Evolutionary conservation across 78 protist species (phyloP).

Genomic region (Guillardia theta): DNA sequence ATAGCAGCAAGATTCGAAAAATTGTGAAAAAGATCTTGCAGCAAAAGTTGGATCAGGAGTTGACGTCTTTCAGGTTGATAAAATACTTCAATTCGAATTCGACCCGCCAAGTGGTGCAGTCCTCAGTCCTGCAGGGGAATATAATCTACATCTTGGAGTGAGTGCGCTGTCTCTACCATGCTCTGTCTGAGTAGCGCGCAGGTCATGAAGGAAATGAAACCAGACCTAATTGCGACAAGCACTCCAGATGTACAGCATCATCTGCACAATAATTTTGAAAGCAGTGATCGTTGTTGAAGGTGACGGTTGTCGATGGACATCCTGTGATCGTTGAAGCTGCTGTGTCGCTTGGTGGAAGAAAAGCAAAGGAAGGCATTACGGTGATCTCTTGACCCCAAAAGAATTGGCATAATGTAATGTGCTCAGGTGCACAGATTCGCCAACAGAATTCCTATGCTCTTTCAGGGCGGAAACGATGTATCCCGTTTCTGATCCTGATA

Average conservation of each 20-base stretch:
- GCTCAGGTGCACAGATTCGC: neutral
- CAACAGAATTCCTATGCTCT: neutral
- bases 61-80: neutral
- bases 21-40: neutral
- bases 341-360: neutral
- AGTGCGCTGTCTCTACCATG: neutral
- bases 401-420: neutral
- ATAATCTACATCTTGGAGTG: neutral
- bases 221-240: neutral
- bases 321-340: conserved; percentile 9
- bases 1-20: neutral
- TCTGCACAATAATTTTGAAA: too few species aligned
- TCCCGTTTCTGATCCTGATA: neutral
- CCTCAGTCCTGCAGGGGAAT: neutral
- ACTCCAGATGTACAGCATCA: neutral
- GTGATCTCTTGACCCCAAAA: neutral
- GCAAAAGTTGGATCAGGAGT: too few species aligned
- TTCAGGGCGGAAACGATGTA: neutral
- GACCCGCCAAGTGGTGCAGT: neutral
- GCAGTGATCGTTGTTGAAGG: neutral
- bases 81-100: neutral
- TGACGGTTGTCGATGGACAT: neutral
- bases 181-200: too few species aligned
- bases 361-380: neutral
- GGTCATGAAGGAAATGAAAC: neutral